Base-by-base conservation (phyloP, 495 filamentous ascomycete species). In the Thermothielavioides terrestris region DNA sequence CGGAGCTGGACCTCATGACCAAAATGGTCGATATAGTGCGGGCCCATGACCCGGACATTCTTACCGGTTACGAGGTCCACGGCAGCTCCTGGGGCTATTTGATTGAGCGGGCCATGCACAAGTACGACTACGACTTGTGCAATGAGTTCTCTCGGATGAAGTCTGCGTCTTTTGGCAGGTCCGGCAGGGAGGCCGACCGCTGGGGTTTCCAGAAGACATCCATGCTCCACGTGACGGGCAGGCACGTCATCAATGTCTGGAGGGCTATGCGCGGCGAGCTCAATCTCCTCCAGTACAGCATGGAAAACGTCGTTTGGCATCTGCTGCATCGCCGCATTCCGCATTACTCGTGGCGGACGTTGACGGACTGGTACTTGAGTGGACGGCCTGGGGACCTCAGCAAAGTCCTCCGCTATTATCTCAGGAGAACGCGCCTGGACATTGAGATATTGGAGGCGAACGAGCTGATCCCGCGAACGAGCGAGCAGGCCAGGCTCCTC, bases 221-320 rank as follows among this genome's bases (percentile, higher is more conserved):
- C 4, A 86, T 85, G 2, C 85, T 97, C 55, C 79, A 78, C 26
- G 76, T 98, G 12, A 96, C 89, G 1, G 92, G 92, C 4, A 80
- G 92, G 53, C 92, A 98, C 60, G 85, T 92, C 72, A 89, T 98
- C 67, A 98, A 97, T 55, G 86, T 97, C 42, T 98, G 94, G 92
- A 79, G 92, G 45, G 89, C 91, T 0, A 96, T 98, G 89, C 79
- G 84, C 42, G 79, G 85, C 49, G 92, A 97, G 68, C 65, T 97
- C 26, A 94, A 86, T 54, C 68, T 98, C 37, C 71, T 95, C 38
- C 89, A 95, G 58, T 97, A 97, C 60, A 92, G 85, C 0, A 88
- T 95, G 83, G 92, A 97, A 65, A 97, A 96, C 60, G 88, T 98
- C 27, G 90, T 81, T 0, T 96, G 92, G 67, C 94, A 98, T 70